A percentile compares a stretch with the other conserved stretches of the same genome.
Conservation (phyloP, 2,329 filamentous ascomycete genomes). For the Pseudogymnoascus sp. region DNA sequence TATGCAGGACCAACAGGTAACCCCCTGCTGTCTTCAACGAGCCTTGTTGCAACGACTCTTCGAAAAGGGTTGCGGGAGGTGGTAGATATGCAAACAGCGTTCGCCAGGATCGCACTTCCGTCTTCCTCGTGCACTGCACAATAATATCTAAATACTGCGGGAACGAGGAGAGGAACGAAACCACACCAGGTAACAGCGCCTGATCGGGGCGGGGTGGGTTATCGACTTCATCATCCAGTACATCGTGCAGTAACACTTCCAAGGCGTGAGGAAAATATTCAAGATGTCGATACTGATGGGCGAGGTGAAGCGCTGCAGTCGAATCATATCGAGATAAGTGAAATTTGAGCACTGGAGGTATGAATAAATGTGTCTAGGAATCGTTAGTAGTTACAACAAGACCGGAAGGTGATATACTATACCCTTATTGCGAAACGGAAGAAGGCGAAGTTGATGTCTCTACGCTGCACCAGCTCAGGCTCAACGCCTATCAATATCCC, state of each 20-base stretch:
- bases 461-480: constrained; percentile 83
- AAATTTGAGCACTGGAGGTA: constrained; percentile 78
- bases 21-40: constrained; percentile 91
- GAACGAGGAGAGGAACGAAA: constrained; percentile 62
- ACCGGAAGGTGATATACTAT: constrained; percentile 30
- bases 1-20: constrained; percentile 91
- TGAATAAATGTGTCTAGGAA: constrained; percentile 78
- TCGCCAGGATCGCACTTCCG: constrained; percentile 88
- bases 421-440: constrained; percentile 83
- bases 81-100: constrained; percentile 89
- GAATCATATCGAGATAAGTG: constrained; percentile 69
- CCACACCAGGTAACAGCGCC: constrained; percentile 55
- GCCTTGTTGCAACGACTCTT: constrained; percentile 78
- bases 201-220: constrained; percentile 54
- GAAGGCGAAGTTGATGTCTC: constrained; percentile 85
- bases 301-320: constrained; percentile 72
- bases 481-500: constrained; percentile 87
- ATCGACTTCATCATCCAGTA: constrained; percentile 91
- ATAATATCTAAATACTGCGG: constrained; percentile 89
- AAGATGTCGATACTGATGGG: constrained; percentile 76
- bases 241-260: constrained; percentile 84
- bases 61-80: constrained; percentile 83
- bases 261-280: constrained; percentile 90
- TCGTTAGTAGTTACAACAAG: constrained; percentile 1
- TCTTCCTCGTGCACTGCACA: constrained; percentile 94